These are phyloP conservation scores for Lachnellula hyalina DNA, from an alignment of 2,329 filamentous ascomycete genomes.

Conservation along the genomic window DNA sequence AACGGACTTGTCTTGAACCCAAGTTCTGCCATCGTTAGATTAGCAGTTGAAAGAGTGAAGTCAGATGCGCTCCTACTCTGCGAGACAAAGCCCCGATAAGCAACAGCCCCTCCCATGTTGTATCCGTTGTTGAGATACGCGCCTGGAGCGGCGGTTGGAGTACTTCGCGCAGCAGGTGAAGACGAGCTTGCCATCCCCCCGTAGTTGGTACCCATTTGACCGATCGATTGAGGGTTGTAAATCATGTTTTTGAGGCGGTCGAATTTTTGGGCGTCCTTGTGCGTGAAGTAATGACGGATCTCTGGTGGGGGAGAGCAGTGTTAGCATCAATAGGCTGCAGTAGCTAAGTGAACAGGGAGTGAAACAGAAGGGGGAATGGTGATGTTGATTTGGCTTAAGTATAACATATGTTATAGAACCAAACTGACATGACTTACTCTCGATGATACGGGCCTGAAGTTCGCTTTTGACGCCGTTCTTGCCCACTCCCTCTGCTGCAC, in stretches of 20 bases:
- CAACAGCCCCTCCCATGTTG: slow-evolving; percentile 13
- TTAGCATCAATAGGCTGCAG: neutral
- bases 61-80: slow-evolving; percentile 1
- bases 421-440: slow-evolving; percentile 53
- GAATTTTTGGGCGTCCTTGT: slow-evolving; percentile 21
- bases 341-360: neutral
- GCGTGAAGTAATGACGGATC: slow-evolving; percentile 19
- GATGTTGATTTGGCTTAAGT: neutral
- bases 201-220: neutral
- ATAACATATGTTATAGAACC: slow-evolving; percentile 14
- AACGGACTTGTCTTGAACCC: slow-evolving; percentile 78
- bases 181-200: slow-evolving; percentile 12
- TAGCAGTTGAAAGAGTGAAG: neutral
- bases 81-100: neutral
- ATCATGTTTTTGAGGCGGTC: slow-evolving; percentile 26
- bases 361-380: neutral
- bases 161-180: slow-evolving; percentile 12
- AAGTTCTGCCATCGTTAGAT: slow-evolving; percentile 28
- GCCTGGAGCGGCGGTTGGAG: slow-evolving; percentile 5
- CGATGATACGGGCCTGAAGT: slow-evolving; percentile 71
- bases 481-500: slow-evolving; percentile 66
- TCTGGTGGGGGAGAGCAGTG: slow-evolving; percentile 9
- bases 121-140: slow-evolving; percentile 6
- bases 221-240: slow-evolving; percentile 17
- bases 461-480: slow-evolving; percentile 82